Conservation (phyloP, 2,329 filamentous ascomycete species). For the Cyphellophora europaea region DNA sequence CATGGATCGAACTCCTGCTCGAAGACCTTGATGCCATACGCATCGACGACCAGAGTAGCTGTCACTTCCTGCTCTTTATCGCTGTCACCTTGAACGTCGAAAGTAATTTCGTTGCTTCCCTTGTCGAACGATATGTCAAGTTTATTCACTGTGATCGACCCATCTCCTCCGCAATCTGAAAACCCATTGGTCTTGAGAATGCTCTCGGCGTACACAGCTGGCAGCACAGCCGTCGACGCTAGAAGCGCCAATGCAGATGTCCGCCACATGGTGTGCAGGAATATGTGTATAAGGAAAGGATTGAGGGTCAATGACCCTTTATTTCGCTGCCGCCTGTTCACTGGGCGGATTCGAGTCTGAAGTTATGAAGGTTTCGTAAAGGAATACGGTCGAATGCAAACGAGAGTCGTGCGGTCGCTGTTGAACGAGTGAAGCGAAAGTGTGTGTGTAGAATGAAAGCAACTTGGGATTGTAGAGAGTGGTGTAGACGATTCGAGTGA, state of each 20-base stretch:
- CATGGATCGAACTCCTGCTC: conserved; percentile 77
- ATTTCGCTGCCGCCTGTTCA: too few species aligned
- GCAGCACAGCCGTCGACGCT: conserved; percentile 12
- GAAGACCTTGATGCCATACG: conserved; percentile 78
- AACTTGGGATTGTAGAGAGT: too few species aligned
- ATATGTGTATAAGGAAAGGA: too few species aligned
- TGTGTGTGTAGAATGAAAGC: background rate
- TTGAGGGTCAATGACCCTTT: too few species aligned
- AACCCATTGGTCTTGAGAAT: conserved; percentile 76
- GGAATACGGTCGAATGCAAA: too few species aligned
- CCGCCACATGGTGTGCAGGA: background rate
- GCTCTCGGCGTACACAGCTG: conserved; percentile 51
- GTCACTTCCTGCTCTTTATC: conserved; percentile 67
- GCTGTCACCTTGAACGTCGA: conserved; percentile 75
- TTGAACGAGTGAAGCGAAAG: background rate
- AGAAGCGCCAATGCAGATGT: conserved; percentile 4
- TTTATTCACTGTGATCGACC: conserved; percentile 59
- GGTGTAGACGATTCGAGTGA: too few species aligned
- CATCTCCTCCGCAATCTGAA: conserved; percentile 54
- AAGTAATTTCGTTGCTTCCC: conserved; percentile 60
- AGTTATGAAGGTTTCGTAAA: too few species aligned
- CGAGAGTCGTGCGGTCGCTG: too few species aligned
- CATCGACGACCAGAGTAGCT: conserved; percentile 64
- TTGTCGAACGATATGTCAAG: conserved; percentile 74
- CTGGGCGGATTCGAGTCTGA: too few species aligned